Percentiles rank a stretch among this genome's conserved stretches.
Conservation (phyloP, 2,329 filamentous ascomycete genomes). For the Chaetomiaceae sp. region DNA sequence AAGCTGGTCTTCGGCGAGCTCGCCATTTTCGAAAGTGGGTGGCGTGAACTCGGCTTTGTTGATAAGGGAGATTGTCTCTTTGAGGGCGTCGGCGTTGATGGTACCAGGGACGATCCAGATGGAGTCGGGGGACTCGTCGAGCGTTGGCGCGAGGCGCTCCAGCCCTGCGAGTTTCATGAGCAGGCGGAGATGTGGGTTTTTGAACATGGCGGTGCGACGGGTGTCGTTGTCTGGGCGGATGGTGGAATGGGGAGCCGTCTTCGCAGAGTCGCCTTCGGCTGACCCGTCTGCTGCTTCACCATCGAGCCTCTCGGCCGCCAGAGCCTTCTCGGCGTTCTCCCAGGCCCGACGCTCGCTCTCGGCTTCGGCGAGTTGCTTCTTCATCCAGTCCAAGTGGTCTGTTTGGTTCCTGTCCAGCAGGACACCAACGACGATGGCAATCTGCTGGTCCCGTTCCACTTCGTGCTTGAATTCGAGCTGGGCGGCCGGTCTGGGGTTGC, state of each 20-base stretch:
- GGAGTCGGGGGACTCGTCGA: slow-evolving; percentile 69
- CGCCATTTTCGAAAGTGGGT: slow-evolving; percentile 69
- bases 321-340: slow-evolving; percentile 65
- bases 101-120: slow-evolving; percentile 71
- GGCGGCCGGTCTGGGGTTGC: slow-evolving; percentile 63
- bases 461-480: slow-evolving; percentile 77
- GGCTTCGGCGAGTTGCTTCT: slow-evolving; percentile 62
- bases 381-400: slow-evolving; percentile 77
- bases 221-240: slow-evolving; percentile 61
- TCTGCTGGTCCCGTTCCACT: slow-evolving; percentile 63
- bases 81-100: slow-evolving; percentile 59
- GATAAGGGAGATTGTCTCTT: slow-evolving; percentile 66
- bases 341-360: slow-evolving; percentile 70
- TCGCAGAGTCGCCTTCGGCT: slow-evolving; percentile 28
- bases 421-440: slow-evolving; percentile 74
- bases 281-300: slow-evolving; percentile 26
- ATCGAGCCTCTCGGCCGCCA: slow-evolving; percentile 25
- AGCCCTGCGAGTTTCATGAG: slow-evolving; percentile 75
- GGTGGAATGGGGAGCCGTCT: slow-evolving; percentile 45
- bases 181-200: slow-evolving; percentile 80
- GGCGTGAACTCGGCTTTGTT: slow-evolving; percentile 74
- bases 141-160: slow-evolving; percentile 47
- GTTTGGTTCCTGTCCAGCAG: slow-evolving; percentile 74
- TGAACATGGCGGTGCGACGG: slow-evolving; percentile 73
- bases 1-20: slow-evolving; percentile 72